Evolutionary conservation across 306 rosid genomes (phyloP), one percentile per base, ranked within the genome.

Genomic region (Trifolium dubium): DNA sequence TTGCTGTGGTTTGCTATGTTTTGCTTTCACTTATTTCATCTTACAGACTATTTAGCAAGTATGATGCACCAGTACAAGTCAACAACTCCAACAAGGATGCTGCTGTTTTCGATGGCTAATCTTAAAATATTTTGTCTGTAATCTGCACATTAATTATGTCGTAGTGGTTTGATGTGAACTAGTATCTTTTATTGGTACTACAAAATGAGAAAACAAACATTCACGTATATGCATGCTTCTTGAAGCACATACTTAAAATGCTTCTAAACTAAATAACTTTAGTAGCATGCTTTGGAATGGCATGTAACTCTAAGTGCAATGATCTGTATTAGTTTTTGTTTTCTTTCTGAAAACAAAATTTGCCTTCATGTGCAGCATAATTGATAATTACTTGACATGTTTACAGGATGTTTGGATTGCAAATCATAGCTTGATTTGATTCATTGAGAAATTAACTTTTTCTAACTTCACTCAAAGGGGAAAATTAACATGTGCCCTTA

Each of bases 21-120:
- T 4, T 89, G 75, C 84, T 91, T 79, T 89, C 97, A 0, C 85
- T 89, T 68, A 78, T 89, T 65, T 93, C 98, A 32, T 91, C 98
- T 5, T 93, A 93, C 71, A 90, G 86, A 67, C 92, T 93, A 13
- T 91, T 94, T 90, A 88, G 83, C 81, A 91, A 79, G 70, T 94
- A 81, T 73, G 86, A 81, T 53, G 82, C 96, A 47, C 98, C 98
- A 4, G 47, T 34, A 58, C 92, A 96, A 3, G 4, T 17, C 8
- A 67, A 15, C 72, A 66, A 72, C 61, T 78, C 87, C 72, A 43
- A 72, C 47, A 90, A 79, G 72, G 69, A 65, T 41, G 62, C 30
- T 74, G 71, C 77, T 83, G 76, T 86, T 37, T 85, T 84, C 74
- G 64, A 83, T 35, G 88, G 60, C 49, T 85, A 23, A 67, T 79